A percentile compares a stretch with the other conserved stretches of the same genome.
These are phyloP conservation scores for Saururus chinensis DNA, from an alignment of 164 flowering plant species.

Conservation along the genomic window DNA sequence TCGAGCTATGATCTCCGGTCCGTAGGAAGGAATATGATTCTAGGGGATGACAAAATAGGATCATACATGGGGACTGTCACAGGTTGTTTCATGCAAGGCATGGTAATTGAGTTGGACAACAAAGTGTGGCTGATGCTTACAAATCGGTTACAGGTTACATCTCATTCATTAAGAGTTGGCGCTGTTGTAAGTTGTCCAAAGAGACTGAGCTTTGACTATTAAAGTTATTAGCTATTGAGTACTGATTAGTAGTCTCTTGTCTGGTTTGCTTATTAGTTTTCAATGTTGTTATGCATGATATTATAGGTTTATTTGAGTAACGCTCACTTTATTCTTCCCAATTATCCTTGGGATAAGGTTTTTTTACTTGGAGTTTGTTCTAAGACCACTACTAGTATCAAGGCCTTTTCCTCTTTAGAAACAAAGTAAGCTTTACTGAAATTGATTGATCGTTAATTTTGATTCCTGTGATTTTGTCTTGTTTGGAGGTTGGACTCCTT, in stretches of 20 bases:
- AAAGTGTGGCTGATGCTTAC: conserved; percentile 73
- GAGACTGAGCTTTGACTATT: background rate
- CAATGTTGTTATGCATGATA: background rate
- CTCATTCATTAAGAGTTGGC: conserved; percentile 67
- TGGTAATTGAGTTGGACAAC: conserved; percentile 67
- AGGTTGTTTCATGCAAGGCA: conserved; percentile 70
- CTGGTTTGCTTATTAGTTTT: background rate
- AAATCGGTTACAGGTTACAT: conserved; percentile 25
- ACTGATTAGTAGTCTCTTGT: background rate
- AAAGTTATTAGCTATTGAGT: background rate
- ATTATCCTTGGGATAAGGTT: conserved; percentile 56
- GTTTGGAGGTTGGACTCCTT: no score
- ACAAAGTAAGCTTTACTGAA: conserved; percentile 33
- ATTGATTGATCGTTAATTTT: no score
- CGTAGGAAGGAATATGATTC: conserved; percentile 7
- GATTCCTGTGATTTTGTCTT: no score
- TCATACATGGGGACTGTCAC: conserved; percentile 57
- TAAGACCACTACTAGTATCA: conserved; percentile 48
- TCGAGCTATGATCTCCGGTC: conserved; percentile 5
- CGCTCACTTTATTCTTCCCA: conserved; percentile 63
- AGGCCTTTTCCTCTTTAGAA: conserved; percentile 58
- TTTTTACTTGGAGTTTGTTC: conserved; percentile 73
- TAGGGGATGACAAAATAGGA: conserved; percentile 39
- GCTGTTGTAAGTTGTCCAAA: conserved; percentile 49
- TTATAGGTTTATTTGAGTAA: conserved; percentile 53